Base-by-base conservation (phyloP, 78 protist genomes). In the Neovahlkampfia damariscottae region DNA sequence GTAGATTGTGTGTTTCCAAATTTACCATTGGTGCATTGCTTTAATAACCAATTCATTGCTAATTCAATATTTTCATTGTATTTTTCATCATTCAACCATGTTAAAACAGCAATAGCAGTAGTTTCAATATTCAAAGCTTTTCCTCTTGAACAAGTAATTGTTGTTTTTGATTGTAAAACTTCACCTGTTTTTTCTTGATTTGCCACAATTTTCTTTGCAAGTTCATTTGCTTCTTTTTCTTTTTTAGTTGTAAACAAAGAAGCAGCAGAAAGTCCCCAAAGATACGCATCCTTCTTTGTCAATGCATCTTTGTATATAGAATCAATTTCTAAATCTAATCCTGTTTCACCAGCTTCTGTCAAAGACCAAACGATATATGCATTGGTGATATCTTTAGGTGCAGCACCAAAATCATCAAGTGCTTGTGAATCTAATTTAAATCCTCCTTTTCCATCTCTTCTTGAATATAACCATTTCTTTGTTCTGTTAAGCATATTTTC, bases 1-100 rank as follows among this genome's bases (percentile, higher is more conserved):
- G 82, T 79, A 35, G 79, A 36, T 27, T 79, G 82, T 27, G 82
- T 79, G 1, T 58, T 38, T 10, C 82, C 82, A 36, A 79, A 79
- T 0, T n/a, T 19, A 1, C 82, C 82, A 5, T 29, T 62, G 19
- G 2, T 27, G 50, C 82, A 79, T n/a, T 39, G 3, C 3, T 68
- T 34, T 29, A 27, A 35, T 3, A 79, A n/a, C 5, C 59, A 79
- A 5, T 27, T 4, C 9, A 69, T 0, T 3, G 75, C 77, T 1
- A n/a, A 5, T n/a, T 75, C 62, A 1, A 37, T 31, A n/a, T 5
- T 31, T n/a, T 2, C 50, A 5, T 3, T 72, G 34, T 41, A 76
- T 0, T 1, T 35, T 9, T 76, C 5, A 38, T 34, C 34, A 9
- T 1, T 78, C 0, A 76, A 1, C 82, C 82, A 79, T 30, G 77